Conservation (phyloP, 2,329 filamentous ascomycete genomes). For the Trichoderma lentiforme region DNA sequence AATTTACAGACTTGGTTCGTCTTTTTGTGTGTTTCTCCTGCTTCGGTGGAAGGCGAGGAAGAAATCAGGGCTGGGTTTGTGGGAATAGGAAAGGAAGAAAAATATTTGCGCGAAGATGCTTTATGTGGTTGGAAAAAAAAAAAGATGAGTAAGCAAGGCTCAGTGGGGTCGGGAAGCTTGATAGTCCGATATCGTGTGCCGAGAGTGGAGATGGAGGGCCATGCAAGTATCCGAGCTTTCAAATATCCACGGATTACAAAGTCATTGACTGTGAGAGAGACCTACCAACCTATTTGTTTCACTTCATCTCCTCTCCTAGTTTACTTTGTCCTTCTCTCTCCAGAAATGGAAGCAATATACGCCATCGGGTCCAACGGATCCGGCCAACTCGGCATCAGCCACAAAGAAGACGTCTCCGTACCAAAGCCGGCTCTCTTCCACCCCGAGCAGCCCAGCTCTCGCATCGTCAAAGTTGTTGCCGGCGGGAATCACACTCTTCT, state of each 20-base stretch:
- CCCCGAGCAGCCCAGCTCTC: slow-evolving; percentile 34
- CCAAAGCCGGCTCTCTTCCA: slow-evolving; percentile 62
- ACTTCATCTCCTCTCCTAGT: not conserved
- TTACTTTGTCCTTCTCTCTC: not conserved
- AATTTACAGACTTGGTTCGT: not conserved
- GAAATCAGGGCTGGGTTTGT: slow-evolving; percentile 16
- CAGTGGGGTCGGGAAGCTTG: not conserved
- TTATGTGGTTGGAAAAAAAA: slow-evolving; percentile 8
- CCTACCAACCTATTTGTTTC: too few species aligned
- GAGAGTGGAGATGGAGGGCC: not conserved
- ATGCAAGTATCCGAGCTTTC: slow-evolving; percentile 11
- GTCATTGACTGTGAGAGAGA: not conserved
- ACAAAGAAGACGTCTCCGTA: slow-evolving; percentile 66
- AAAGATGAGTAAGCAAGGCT: not conserved
- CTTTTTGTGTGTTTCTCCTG: not conserved
- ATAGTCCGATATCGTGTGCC: not conserved
- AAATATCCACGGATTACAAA: not conserved
- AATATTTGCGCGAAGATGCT: slow-evolving; percentile 11
- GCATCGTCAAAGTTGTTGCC: slow-evolving; percentile 45
- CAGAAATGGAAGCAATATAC: slow-evolving; percentile 52
- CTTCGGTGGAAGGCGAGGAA: slow-evolving; percentile 8
- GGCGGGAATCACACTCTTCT: slow-evolving; percentile 89
- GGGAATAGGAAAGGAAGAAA: slow-evolving; percentile 16
- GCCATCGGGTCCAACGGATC: slow-evolving; percentile 75
- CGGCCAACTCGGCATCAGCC: slow-evolving; percentile 69